These are phyloP conservation scores for Fulvia fulva DNA, from an alignment of 2,329 filamentous ascomycete genomes.

Conservation along the genomic window DNA sequence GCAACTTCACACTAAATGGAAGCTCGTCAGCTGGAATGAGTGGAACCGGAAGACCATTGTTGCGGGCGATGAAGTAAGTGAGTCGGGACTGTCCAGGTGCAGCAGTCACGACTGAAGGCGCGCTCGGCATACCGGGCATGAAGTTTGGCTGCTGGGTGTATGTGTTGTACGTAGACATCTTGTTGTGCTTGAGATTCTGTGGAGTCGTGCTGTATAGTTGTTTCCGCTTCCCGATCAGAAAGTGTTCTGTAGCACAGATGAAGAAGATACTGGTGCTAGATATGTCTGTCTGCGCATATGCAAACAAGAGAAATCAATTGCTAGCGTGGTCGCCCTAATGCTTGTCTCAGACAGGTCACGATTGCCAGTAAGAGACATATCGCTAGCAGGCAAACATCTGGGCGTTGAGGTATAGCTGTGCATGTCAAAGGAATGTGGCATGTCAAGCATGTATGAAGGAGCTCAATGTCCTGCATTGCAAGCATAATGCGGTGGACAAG, in stretches of 20 bases:
- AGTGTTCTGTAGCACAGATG: neutral
- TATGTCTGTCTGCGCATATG: neutral
- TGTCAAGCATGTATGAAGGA: neutral
- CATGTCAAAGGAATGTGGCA: neutral
- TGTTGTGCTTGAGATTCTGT: neutral
- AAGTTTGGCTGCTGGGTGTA: neutral
- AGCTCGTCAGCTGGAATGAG: conserved; percentile 44
- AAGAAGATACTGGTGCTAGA: neutral
- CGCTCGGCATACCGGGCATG: neutral
- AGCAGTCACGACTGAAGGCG: neutral
- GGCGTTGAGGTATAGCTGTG: neutral
- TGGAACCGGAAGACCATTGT: conserved; percentile 35
- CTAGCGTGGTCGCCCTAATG: neutral
- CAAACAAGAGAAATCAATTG: neutral
- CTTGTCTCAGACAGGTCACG: neutral
- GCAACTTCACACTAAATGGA: conserved; percentile 36
- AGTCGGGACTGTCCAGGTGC: conserved; percentile 19
- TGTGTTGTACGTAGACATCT: neutral
- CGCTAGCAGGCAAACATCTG: neutral
- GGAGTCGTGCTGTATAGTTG: neutral
- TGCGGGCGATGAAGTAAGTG: conserved; percentile 39
- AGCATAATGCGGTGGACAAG: neutral
- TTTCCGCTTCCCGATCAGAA: neutral
- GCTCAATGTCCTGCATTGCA: neutral
- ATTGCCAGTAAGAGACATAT: neutral